Evolutionary conservation across 352 stramenopile genomes (phyloP).

Genomic region (Blastocystis sp.): DNA sequence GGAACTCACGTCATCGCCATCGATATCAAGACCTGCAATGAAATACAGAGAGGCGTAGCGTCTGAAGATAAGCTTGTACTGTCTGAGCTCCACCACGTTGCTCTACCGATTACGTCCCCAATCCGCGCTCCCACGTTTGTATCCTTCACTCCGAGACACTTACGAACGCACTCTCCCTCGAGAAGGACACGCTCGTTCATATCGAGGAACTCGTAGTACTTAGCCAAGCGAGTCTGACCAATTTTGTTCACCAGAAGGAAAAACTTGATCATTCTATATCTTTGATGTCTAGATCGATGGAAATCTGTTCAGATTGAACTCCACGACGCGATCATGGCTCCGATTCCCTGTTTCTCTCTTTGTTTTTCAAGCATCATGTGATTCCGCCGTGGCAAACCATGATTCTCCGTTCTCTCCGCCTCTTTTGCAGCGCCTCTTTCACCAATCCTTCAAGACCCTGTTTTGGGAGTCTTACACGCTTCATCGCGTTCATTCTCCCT

Average conservation of each 20-base stretch:
- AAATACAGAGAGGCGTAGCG: conserved; percentile 99
- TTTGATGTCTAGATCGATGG: background rate
- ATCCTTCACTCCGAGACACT: conserved; percentile 93
- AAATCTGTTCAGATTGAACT: background rate
- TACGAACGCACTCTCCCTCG: conserved; percentile 97
- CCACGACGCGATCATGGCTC: background rate
- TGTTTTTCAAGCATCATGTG: background rate
- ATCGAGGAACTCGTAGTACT: conserved; percentile 98
- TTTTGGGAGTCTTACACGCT: too few relatives aligned
- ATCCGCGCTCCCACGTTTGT: conserved; percentile 69
- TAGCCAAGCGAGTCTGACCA: conserved; percentile 96
- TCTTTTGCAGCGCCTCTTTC: background rate
- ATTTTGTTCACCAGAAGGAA: conserved; percentile 97
- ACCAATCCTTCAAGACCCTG: too few relatives aligned
- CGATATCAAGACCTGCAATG: conserved; percentile 95
- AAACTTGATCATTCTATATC: conserved; percentile 86
- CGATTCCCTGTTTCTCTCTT: background rate
- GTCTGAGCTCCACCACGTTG: conserved; percentile 98
- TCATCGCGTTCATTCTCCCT: too few relatives aligned
- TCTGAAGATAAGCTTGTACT: conserved; percentile 94
- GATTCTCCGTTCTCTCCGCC: background rate
- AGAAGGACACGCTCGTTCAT: conserved; percentile 95
- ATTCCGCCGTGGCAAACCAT: background rate
- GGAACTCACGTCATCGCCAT: conserved; percentile 79
- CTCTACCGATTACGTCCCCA: conserved; percentile 78